These are phyloP conservation scores for Jamesozyma hellenica DNA, from an alignment of 805 yeast species.

Conservation along the genomic window DNA sequence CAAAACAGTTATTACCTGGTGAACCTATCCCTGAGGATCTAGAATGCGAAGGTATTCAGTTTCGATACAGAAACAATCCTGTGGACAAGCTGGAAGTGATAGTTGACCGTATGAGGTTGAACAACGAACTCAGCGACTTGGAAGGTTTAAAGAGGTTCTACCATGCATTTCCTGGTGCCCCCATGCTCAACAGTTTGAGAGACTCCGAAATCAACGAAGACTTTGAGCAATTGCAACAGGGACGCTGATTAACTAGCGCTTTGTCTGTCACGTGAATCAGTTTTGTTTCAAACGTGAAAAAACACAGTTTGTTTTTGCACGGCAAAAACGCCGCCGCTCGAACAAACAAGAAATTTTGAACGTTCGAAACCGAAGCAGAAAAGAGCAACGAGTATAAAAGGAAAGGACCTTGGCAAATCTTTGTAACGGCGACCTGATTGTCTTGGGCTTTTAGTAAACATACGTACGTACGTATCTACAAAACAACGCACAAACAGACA, in stretches of 20 bases:
- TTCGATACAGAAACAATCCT: constrained; percentile 32
- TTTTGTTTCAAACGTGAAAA: too few relatives aligned
- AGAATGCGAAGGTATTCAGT: constrained; percentile 36
- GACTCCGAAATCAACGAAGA: constrained; percentile 71
- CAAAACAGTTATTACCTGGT: constrained; percentile 24
- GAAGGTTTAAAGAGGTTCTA: constrained; percentile 56
- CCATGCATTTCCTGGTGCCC: constrained; percentile 74
- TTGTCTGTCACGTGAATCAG: too few relatives aligned
- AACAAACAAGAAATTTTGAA: too few relatives aligned
- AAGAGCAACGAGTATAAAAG: too few relatives aligned
- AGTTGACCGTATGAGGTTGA: constrained; percentile 55
- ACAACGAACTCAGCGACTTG: constrained; percentile 60
- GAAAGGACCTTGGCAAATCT: too few relatives aligned
- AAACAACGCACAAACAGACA: background rate
- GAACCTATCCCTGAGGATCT: constrained; percentile 28
- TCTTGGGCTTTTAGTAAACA: too few relatives aligned
- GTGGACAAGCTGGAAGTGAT: constrained; percentile 40
- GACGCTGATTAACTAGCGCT: too few relatives aligned
- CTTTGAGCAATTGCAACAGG: constrained; percentile 26
- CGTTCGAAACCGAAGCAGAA: too few relatives aligned
- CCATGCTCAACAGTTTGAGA: constrained; percentile 51
- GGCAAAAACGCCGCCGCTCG: too few relatives aligned
- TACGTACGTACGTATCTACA: too few relatives aligned
- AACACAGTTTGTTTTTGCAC: too few relatives aligned
- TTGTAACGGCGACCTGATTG: too few relatives aligned